phyloP scores from a whole-genome alignment of 2,329 filamentous ascomycete species.

The Pseudocercospora cruenta region DNA sequence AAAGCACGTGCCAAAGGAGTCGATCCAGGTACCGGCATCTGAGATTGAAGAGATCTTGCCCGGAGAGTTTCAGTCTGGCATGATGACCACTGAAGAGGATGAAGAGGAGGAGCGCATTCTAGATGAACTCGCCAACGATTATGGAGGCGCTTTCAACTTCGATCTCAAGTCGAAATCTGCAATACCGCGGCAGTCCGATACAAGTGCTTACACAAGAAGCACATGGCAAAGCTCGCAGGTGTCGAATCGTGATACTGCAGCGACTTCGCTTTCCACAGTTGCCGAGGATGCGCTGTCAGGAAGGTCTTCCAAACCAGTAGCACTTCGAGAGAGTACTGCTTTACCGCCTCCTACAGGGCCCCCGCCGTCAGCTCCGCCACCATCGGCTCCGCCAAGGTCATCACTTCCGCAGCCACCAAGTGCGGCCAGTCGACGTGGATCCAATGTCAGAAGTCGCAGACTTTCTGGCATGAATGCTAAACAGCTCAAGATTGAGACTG shows the following conservation, averaged over 20 bases:
- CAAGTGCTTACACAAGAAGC: slow-evolving; percentile 74
- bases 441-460: slow-evolving; percentile 63
- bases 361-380: slow-evolving; percentile 30
- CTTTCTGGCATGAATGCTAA: slow-evolving; percentile 79
- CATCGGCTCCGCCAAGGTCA: slow-evolving; percentile 31
- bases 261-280: slow-evolving; percentile 71
- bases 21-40: slow-evolving; percentile 28
- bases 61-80: slow-evolving; percentile 17
- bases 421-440: slow-evolving; percentile 24
- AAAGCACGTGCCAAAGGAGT: slow-evolving; percentile 27
- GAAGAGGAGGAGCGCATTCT: slow-evolving; percentile 60
- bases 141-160: slow-evolving; percentile 77
- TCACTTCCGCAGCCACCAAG: slow-evolving; percentile 31
- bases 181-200: slow-evolving; percentile 77
- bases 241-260: slow-evolving; percentile 65
- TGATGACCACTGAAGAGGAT: slow-evolving; percentile 33
- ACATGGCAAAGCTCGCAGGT: slow-evolving; percentile 75
- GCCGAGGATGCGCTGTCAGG: slow-evolving; percentile 61
- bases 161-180: slow-evolving; percentile 68
- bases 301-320: slow-evolving; percentile 38
- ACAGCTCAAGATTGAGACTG: slow-evolving; percentile 87
- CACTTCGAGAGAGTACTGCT: slow-evolving; percentile 24
- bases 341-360: slow-evolving; percentile 38
- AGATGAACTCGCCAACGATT: slow-evolving; percentile 86
- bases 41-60: slow-evolving; percentile 32